Conservation (phyloP, 2,329 filamentous ascomycete genomes). For the Onygenales sp. region DNA sequence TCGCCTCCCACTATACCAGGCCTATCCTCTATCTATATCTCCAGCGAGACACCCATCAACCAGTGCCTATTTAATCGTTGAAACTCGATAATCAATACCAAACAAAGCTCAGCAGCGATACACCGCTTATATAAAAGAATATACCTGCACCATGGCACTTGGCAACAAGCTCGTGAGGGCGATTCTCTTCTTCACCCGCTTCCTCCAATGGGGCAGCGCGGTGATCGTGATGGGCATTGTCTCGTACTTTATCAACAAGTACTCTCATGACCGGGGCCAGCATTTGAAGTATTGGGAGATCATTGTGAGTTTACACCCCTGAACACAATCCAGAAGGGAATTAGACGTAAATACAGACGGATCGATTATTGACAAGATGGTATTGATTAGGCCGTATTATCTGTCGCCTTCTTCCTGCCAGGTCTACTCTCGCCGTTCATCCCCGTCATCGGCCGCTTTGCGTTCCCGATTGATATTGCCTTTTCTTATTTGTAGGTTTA, state of each 20-base stretch:
- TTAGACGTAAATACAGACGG: neutral
- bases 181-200: conserved; percentile 8
- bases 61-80: neutral
- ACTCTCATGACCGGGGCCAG: conserved; percentile 15
- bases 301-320: conserved; percentile 22
- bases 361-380: neutral
- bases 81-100: neutral
- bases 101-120: neutral
- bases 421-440: conserved; percentile 34
- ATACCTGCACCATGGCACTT: neutral
- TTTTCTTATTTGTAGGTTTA: conserved; percentile 36
- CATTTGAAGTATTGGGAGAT: conserved; percentile 31
- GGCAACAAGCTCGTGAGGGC: conserved; percentile 2
- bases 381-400: conserved; percentile 20
- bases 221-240: conserved; percentile 34
- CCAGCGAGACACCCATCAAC: neutral
- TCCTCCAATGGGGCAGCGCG: conserved; percentile 29
- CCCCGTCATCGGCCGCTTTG: conserved; percentile 24
- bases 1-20: neutral
- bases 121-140: neutral
- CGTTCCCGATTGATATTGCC: conserved; percentile 32
- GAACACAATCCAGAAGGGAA: too few species aligned
- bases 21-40: neutral
- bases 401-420: conserved; percentile 34
- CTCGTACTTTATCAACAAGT: conserved; percentile 29